Base-by-base conservation (phyloP, 768 basidiomycete genomes). In the Podaxis rugospora region DNA sequence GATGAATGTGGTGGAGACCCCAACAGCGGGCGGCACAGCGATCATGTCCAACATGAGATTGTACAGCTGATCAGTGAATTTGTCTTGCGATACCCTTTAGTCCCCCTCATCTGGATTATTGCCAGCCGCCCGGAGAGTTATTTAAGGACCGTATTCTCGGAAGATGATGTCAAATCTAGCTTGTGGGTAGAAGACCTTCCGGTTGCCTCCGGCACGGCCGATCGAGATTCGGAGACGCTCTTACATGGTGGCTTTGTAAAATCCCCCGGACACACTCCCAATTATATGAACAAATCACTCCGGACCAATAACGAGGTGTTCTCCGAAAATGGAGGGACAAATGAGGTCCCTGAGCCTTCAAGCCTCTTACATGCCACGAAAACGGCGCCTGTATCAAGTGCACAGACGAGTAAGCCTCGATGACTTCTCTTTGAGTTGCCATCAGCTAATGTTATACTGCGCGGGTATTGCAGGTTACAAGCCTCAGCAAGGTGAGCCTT, bases 81-180 rank as follows among this genome's bases (percentile, higher is more conserved):
- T 23, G 44, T 63, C 1, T 10, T 64, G 1, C 23, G 49, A 7
- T 18, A n/a, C 2, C 37, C 23, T 67, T 72, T 32, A 28, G 5
- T 5, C 27, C 27, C 27, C 5, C 27, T 28, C 27, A 28, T 28
- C 27, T 28, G 27, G 27, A 28, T 74, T 10, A 66, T 74, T 37
- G 59, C 66, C 2, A 70, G 70, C 52, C 63, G 73, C 1, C 69
- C 71, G 4, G 74, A 73, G 49, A 51, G 59, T 3, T 57, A 66
- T n/a, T 66, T 74, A 10, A 49, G 50, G 5, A 52, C 56, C 0
- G 40, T 44, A 1, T 69, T 71, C 21, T 13, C 51, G 44, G 36
- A 40, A 5, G 16, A 21, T 1, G 16, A 35, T 18, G 27, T 57
- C 0, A 35, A 18, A 23, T 0, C 47, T 9, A 59, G 51, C 23